Conservation (phyloP, 2,329 filamentous ascomycete species). For the Alternaria brassicicola region DNA sequence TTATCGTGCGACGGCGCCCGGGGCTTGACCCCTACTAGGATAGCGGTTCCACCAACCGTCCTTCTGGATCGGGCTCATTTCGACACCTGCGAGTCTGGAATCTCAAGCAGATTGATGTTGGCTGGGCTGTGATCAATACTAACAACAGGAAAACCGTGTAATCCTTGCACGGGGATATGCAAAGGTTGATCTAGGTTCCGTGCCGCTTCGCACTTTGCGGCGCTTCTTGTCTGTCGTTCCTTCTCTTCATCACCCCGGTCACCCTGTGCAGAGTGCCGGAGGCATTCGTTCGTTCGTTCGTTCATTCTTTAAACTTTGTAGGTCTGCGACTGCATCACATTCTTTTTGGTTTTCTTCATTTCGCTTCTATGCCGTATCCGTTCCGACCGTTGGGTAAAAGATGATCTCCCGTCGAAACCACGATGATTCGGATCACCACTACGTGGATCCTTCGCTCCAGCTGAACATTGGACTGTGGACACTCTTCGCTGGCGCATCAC, state of each 20-base stretch:
- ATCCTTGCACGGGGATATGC: constrained; percentile 21
- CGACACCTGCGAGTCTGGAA: constrained; percentile 26
- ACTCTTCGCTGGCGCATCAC: constrained; percentile 47
- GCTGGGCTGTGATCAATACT: constrained; percentile 17
- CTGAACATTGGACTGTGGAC: constrained; percentile 49
- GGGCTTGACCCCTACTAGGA: constrained; percentile 16
- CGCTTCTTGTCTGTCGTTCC: constrained; percentile 10
- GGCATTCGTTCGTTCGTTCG: constrained; percentile 9
- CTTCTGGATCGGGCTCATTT: constrained; percentile 28
- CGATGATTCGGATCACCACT: constrained; percentile 25
- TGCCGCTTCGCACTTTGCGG: constrained; percentile 14
- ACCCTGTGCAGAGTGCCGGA: constrained; percentile 2
- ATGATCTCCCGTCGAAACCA: constrained; percentile 35
- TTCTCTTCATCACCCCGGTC: constrained; percentile 10
- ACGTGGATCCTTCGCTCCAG: constrained; percentile 46
- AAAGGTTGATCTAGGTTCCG: constrained; percentile 16
- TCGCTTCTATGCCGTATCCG: constrained; percentile 16
- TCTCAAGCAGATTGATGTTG: constrained; percentile 20
- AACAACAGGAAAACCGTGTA: constrained; percentile 23
- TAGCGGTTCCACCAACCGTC: constrained; percentile 37
- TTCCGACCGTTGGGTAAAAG: constrained; percentile 23
- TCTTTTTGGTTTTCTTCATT: constrained; percentile 11
- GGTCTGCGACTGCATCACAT: constrained; percentile 2
- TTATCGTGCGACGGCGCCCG: constrained; percentile 24
- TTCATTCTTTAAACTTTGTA: constrained; percentile 9